Conservation (phyloP, 495 filamentous ascomycete genomes). For the Aspergillus sclerotioniger region DNA sequence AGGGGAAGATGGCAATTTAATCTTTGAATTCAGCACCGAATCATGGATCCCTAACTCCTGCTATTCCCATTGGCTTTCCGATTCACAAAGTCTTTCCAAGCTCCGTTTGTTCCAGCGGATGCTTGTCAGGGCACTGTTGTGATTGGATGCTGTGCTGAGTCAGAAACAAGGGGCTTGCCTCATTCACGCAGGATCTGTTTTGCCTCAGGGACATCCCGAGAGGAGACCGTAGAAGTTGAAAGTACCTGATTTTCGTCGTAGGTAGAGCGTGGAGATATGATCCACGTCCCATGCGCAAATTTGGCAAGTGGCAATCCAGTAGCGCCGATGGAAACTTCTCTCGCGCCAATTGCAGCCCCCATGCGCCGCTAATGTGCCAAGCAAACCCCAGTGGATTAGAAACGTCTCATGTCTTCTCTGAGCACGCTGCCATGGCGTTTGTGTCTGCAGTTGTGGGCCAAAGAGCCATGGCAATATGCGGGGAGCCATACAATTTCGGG, state of each 20-base stretch:
- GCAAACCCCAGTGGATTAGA: neutral
- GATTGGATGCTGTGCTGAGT: neutral
- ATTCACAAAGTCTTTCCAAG: neutral
- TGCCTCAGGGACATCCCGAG: neutral
- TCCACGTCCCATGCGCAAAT: neutral
- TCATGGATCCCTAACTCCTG: neutral
- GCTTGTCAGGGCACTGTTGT: neutral
- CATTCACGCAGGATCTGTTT: neutral
- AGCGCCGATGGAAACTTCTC: neutral
- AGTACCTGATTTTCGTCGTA: neutral
- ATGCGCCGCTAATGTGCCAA: neutral
- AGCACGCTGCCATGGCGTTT: neutral
- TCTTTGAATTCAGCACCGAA: neutral
- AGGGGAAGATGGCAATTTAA: neutral
- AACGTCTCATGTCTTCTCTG: neutral
- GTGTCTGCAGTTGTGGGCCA: neutral
- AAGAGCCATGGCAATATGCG: neutral
- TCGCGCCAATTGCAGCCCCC: neutral
- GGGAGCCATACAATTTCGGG: neutral
- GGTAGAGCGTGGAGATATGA: neutral
- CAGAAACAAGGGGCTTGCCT: neutral
- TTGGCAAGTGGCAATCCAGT: constrained; percentile 3
- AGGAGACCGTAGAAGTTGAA: neutral
- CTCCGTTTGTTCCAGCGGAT: neutral
- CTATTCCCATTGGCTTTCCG: neutral